phyloP scores from a whole-genome alignment of 306 rosid species.

The Dryas octopetala region DNA sequence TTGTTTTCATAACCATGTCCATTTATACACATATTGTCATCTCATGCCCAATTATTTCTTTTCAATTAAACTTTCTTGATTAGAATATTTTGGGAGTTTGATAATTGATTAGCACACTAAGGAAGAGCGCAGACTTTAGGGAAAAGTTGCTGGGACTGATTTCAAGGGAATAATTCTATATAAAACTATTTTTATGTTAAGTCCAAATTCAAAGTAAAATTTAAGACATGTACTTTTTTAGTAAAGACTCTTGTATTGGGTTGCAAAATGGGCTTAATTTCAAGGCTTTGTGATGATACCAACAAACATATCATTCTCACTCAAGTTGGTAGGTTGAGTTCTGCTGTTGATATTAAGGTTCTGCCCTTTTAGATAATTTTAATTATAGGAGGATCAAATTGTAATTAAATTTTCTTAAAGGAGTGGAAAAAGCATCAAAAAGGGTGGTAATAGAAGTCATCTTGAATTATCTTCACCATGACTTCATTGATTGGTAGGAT shows the following conservation, averaged over 20 bases:
- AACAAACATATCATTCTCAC: too few relatives aligned
- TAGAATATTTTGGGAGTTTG: not conserved
- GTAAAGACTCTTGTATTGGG: not conserved
- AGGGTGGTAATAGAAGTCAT: too few relatives aligned
- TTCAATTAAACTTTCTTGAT: not conserved
- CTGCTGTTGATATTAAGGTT: too few relatives aligned
- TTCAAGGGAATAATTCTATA: constrained; percentile 3
- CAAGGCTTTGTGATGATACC: too few relatives aligned
- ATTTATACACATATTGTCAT: not conserved
- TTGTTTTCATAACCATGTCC: not conserved
- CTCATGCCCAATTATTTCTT: not conserved
- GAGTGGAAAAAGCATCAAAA: too few relatives aligned
- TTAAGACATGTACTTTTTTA: not conserved
- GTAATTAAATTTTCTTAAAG: too few relatives aligned
- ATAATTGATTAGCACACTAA: not conserved
- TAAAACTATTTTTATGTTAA: not conserved
- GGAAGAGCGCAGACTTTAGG: not conserved
- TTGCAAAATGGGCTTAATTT: not conserved
- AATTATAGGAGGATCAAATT: too few relatives aligned
- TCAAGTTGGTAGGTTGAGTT: too few relatives aligned
- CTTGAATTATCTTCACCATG: too few relatives aligned
- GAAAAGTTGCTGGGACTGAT: not conserved
- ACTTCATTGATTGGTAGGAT: too few relatives aligned
- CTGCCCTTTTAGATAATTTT: too few relatives aligned
- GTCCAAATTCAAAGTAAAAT: not conserved